Conservation (phyloP, 2,329 filamentous ascomycete genomes). For the Aspergillus intermedius region DNA sequence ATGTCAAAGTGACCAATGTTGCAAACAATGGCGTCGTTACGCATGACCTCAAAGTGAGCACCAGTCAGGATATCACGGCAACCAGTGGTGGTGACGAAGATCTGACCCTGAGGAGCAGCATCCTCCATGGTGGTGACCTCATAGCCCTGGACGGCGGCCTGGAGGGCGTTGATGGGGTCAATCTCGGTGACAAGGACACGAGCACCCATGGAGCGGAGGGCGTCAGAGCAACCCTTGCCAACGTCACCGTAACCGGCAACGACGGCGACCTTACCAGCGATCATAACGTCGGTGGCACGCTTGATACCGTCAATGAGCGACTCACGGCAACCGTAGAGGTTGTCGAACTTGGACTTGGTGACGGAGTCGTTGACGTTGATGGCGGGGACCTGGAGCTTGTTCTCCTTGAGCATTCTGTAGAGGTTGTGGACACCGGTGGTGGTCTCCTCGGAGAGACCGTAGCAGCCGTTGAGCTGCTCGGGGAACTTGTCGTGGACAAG, state of each 20-base stretch:
- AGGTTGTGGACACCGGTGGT: constrained; percentile 99
- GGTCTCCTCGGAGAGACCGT: constrained; percentile 97
- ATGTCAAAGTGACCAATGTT: constrained; percentile 99
- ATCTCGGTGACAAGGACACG: constrained; percentile 95
- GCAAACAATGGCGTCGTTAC: constrained; percentile 97
- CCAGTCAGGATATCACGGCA: constrained; percentile 96
- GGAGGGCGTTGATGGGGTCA: constrained; percentile 98
- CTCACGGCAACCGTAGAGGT: constrained; percentile 98
- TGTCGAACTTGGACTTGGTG: constrained; percentile 99
- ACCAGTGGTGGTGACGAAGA: constrained; percentile 98
- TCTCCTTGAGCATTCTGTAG: constrained; percentile 94
- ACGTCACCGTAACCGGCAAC: constrained; percentile 98
- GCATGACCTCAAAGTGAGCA: constrained; percentile 90
- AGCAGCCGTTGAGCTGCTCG: constrained; percentile 97
- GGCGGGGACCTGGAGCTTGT: constrained; percentile 81
- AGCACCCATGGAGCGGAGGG: constrained; percentile 94
- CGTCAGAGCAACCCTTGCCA: constrained; percentile 95
- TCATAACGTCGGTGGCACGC: constrained; percentile 99
- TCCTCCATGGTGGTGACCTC: constrained; percentile 98
- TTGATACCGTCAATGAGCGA: constrained; percentile 99
- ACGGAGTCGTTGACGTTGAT: constrained; percentile 99
- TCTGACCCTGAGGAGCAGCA: constrained; percentile 80
- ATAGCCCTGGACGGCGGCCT: constrained; percentile 95
- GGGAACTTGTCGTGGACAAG: constrained; percentile 98
- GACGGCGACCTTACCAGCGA: constrained; percentile 96